Percentiles rank a stretch among this genome's conserved stretches.
These are phyloP conservation scores for Peronospora belbahrii DNA, from an alignment of 352 stramenopile genomes.

Conservation along the genomic window DNA sequence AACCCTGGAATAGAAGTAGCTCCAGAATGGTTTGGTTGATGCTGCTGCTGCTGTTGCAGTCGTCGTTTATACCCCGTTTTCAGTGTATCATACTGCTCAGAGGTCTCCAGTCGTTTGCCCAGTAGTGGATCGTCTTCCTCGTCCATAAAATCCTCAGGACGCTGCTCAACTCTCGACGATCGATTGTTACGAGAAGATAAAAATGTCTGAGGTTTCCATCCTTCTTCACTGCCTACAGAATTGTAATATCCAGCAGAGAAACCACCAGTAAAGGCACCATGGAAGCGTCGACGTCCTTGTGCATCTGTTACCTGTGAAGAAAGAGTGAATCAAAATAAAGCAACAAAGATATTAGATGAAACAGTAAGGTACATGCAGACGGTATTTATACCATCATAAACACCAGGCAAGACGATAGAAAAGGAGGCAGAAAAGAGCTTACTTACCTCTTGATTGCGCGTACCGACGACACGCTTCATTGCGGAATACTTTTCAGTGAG, in stretches of 20 bases:
- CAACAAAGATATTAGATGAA: background rate
- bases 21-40: background rate
- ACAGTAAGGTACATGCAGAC: background rate
- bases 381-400: background rate
- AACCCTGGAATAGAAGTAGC: slow-evolving; percentile 29
- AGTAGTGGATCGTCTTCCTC: slow-evolving; percentile 89
- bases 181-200: slow-evolving; percentile 59
- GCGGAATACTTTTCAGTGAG: background rate
- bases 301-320: slow-evolving; percentile 68
- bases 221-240: slow-evolving; percentile 85
- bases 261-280: slow-evolving; percentile 91
- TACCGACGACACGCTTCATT: slow-evolving; percentile 42
- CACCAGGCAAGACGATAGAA: background rate
- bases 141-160: slow-evolving; percentile 91
- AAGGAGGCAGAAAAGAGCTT: slow-evolving; percentile 2
- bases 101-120: slow-evolving; percentile 65
- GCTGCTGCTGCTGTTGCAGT: slow-evolving; percentile 27
- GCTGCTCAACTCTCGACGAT: slow-evolving; percentile 38
- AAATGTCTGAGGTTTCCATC: slow-evolving; percentile 82
- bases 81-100: slow-evolving; percentile 55
- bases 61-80: slow-evolving; percentile 28
- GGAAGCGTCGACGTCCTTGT: slow-evolving; percentile 77
- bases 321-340: background rate
- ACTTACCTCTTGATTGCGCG: slow-evolving; percentile 55
- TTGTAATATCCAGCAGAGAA: slow-evolving; percentile 93